Evolutionary conservation across 495 filamentous ascomycete species (phyloP).

Genomic region (Choiromyces venosus): DNA sequence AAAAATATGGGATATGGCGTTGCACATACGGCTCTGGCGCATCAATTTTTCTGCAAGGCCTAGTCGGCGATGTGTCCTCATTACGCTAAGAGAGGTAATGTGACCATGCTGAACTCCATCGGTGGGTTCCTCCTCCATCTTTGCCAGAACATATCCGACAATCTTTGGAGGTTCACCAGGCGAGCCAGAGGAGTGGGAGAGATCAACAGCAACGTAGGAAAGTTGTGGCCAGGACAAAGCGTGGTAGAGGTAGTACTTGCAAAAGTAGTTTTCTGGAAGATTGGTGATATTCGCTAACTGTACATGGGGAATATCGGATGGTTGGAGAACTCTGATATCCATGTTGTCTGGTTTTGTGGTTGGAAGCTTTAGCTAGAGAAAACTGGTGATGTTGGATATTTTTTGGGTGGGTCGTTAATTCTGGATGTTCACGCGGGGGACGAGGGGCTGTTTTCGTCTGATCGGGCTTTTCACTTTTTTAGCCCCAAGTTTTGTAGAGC

Average conservation of each 20-base stretch:
- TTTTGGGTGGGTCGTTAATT: not conserved
- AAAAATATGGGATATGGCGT: constrained; percentile 9
- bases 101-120: constrained; percentile 92
- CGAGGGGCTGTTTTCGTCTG: not conserved
- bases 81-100: constrained; percentile 90
- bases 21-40: constrained; percentile 80
- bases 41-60: constrained; percentile 96
- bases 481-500: not conserved
- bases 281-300: constrained; percentile 99
- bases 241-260: constrained; percentile 99
- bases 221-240: constrained; percentile 96
- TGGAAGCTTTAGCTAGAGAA: not conserved
- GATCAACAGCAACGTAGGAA: constrained; percentile 91
- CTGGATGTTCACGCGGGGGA: not conserved
- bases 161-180: constrained; percentile 93
- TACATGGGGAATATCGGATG: constrained; percentile 83
- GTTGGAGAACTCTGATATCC: constrained; percentile 70
- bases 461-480: not conserved
- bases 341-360: constrained; percentile 45
- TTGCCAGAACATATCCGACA: constrained; percentile 97
- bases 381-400: not conserved
- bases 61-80: constrained; percentile 86
- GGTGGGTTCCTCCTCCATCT: constrained; percentile 97
- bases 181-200: constrained; percentile 64
- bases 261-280: constrained; percentile 98